Conservation (phyloP, 805 yeast species). For the Candida tallmaniae region DNA sequence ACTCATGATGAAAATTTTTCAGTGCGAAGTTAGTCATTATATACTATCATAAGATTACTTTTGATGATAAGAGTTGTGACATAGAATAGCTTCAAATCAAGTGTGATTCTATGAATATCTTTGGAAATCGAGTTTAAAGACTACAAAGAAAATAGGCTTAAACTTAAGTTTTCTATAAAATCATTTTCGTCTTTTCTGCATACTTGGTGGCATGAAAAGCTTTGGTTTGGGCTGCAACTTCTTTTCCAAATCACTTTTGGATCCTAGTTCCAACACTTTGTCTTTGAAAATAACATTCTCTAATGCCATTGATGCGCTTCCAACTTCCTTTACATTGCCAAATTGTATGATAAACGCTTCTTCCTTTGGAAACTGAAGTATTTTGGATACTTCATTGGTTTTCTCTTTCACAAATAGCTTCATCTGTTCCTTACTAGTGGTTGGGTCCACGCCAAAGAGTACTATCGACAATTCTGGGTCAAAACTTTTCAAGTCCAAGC, state of each 20-base stretch:
- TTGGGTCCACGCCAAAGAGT: conserved; percentile 5
- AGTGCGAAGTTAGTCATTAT: too few species aligned
- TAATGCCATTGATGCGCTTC: conserved; percentile 9
- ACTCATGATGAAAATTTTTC: conserved; percentile 38
- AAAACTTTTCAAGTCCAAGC: conserved; percentile 9
- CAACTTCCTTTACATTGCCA: conserved; percentile 4
- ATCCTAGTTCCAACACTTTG: conserved; percentile 3
- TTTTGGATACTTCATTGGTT: neutral
- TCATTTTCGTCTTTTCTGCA: neutral
- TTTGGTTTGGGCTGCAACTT: neutral
- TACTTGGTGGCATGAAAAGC: conserved; percentile 6
- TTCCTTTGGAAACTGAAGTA: conserved; percentile 15
- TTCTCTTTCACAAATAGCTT: conserved; percentile 13
- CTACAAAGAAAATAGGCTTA: too few species aligned
- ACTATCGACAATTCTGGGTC: conserved; percentile 12
- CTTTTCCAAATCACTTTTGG: conserved; percentile 1
- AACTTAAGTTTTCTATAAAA: too few species aligned
- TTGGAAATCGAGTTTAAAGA: too few species aligned
- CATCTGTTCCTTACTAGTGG: conserved; percentile 29
- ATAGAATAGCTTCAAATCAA: too few species aligned
- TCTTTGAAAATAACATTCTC: conserved; percentile 4
- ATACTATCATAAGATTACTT: too few species aligned
- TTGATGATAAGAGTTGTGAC: too few species aligned
- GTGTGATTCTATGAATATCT: too few species aligned
- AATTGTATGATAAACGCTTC: conserved; percentile 8